Conservation (phyloP, 768 basidiomycete genomes). For the Collybia nuda region DNA sequence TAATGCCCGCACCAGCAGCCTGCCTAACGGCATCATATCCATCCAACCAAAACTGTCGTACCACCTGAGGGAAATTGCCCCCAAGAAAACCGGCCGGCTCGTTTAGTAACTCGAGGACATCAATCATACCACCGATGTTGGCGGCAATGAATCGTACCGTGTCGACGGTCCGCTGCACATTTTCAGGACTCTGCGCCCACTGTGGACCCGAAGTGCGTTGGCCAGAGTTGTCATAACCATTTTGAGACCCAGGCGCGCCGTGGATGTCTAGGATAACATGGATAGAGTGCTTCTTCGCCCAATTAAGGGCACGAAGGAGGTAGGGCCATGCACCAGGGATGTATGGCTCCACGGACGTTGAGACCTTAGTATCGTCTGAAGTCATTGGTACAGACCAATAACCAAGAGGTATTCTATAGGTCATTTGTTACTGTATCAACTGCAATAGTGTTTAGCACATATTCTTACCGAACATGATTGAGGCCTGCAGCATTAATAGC, state of each 20-base stretch:
- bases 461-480: conserved; percentile 64
- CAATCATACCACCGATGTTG: conserved; percentile 55
- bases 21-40: conserved; percentile 60
- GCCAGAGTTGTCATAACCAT: conserved; percentile 77
- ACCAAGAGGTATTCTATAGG: conserved; percentile 61
- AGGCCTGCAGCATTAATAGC: conserved; percentile 66
- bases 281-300: conserved; percentile 61
- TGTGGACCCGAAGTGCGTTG: conserved; percentile 53
- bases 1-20: conserved; percentile 42
- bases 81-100: conserved; percentile 61
- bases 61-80: conserved; percentile 36
- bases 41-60: conserved; percentile 57
- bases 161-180: conserved; percentile 55
- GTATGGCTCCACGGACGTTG: conserved; percentile 49
- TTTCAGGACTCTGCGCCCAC: conserved; percentile 55
- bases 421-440: background rate
- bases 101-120: conserved; percentile 69
- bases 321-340: conserved; percentile 69
- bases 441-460: background rate
- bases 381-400: conserved; percentile 80
- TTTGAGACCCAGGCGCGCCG: conserved; percentile 66
- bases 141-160: conserved; percentile 53
- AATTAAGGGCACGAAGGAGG: conserved; percentile 59
- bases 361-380: conserved; percentile 47
- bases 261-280: conserved; percentile 79